Percentiles rank a stretch among this genome's conserved stretches.
phyloP scores from a whole-genome alignment of 2,329 filamentous ascomycete genomes.

The Colletotrichum kahawae region DNA sequence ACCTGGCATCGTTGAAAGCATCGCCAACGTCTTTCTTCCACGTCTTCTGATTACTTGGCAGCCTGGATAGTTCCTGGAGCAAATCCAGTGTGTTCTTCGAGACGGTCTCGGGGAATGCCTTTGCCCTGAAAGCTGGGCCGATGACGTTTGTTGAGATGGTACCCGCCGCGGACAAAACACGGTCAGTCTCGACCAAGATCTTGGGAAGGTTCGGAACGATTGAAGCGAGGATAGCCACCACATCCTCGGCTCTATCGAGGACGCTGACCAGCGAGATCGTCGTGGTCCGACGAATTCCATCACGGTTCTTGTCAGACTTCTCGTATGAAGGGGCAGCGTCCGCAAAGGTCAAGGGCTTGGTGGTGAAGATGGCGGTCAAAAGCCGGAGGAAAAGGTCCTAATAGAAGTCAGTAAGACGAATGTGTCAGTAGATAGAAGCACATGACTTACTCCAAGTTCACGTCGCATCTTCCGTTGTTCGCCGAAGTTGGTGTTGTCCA shows the following conservation, averaged over 20 bases:
- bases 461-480: conserved; percentile 91
- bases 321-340: conserved; percentile 50
- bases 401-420: conserved; percentile 29
- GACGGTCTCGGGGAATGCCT: conserved; percentile 85
- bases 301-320: conserved; percentile 42
- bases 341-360: conserved; percentile 76
- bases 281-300: conserved; percentile 41
- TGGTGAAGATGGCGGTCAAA: conserved; percentile 92
- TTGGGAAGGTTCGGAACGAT: conserved; percentile 83
- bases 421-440: neutral
- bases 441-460: conserved; percentile 76
- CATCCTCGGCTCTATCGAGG: conserved; percentile 68
- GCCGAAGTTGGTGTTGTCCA: conserved; percentile 97
- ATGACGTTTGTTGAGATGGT: conserved; percentile 86
- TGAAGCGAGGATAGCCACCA: conserved; percentile 78
- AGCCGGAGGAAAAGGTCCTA: conserved; percentile 89
- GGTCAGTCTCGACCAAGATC: conserved; percentile 85
- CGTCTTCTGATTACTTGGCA: conserved; percentile 81
- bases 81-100: conserved; percentile 74
- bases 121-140: conserved; percentile 80
- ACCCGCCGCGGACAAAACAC: conserved; percentile 77
- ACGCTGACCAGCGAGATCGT: conserved; percentile 33
- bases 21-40: conserved; percentile 95
- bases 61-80: conserved; percentile 76
- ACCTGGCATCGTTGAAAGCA: conserved; percentile 86